phyloP scores from a whole-genome alignment of 257 asterid genomes.

The Salvia hispanica region DNA sequence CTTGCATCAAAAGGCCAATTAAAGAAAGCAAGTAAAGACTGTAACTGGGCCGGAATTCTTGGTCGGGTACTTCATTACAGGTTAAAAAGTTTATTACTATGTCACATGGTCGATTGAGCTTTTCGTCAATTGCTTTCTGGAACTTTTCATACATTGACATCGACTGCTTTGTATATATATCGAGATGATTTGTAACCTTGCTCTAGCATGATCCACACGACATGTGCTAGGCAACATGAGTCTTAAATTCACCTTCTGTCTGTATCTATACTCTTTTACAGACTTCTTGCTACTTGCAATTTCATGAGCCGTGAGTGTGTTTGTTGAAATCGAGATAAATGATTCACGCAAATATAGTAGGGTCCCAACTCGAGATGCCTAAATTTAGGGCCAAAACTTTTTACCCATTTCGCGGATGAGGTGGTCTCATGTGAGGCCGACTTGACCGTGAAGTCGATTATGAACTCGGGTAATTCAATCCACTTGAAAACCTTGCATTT shows the following conservation, averaged over 20 bases:
- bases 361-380: background rate
- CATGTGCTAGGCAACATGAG: conserved; percentile 16
- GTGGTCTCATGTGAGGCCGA: too few relatives aligned
- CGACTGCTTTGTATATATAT: conserved; percentile 20
- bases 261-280: background rate
- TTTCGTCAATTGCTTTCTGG: background rate
- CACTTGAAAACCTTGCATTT: conserved; percentile 12
- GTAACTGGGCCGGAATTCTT: conserved; percentile 1
- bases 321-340: conserved; percentile 9
- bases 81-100: background rate
- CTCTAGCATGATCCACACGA: conserved; percentile 8
- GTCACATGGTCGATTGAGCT: background rate
- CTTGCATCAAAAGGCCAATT: conserved; percentile 10
- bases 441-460: background rate
- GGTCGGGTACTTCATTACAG: conserved; percentile 5
- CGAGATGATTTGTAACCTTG: background rate
- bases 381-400: background rate
- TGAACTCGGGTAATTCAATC: background rate
- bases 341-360: background rate
- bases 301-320: conserved; percentile 19
- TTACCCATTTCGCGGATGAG: background rate
- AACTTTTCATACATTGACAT: conserved; percentile 5
- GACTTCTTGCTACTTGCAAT: conserved; percentile 28
- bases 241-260: background rate
- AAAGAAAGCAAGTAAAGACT: conserved; percentile 14